Percentiles rank a stretch among this genome's conserved stretches.
Evolutionary conservation across 495 filamentous ascomycete species (phyloP).

Genomic region (Aspergillus kassunensis): DNA sequence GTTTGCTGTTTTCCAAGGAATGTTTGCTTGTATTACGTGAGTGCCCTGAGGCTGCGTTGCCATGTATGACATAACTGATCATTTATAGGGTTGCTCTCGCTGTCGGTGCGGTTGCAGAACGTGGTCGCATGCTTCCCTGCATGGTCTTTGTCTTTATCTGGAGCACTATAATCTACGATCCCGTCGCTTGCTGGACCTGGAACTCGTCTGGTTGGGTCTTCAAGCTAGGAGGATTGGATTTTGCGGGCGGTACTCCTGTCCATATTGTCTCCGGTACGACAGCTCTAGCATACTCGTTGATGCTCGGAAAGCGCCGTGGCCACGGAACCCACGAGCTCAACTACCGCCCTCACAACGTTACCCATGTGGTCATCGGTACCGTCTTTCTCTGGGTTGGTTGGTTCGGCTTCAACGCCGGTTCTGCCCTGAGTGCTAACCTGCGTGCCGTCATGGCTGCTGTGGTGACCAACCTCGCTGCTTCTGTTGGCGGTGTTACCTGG

Average conservation of each 20-base stretch:
- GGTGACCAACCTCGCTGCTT: conserved; percentile 53
- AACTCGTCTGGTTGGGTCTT: conserved; percentile 82
- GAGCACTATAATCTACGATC: conserved; percentile 91
- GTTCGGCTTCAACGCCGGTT: conserved; percentile 98
- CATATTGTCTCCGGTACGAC: conserved; percentile 90
- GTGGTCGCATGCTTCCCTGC: conserved; percentile 90
- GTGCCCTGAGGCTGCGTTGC: conserved; percentile 17
- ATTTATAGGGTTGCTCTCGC: conserved; percentile 73
- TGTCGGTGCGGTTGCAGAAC: conserved; percentile 86
- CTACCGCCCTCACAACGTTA: conserved; percentile 97
- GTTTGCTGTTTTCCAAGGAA: conserved; percentile 94
- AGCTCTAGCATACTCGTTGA: conserved; percentile 81
- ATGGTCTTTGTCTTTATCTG: conserved; percentile 97
- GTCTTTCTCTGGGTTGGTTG: conserved; percentile 99
- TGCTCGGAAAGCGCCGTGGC: conserved; percentile 78
- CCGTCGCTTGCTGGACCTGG: conserved; percentile 99
- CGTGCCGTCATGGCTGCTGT: conserved; percentile 62
- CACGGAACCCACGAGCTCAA: conserved; percentile 87
- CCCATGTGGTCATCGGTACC: conserved; percentile 92
- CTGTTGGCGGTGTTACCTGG: conserved; percentile 88
- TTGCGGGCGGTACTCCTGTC: conserved; percentile 93
- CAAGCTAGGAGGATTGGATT: conserved; percentile 84
- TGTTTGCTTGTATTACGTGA: conserved; percentile 94
- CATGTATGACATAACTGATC: not conserved
- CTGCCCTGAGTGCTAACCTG: conserved; percentile 83